Evolutionary conservation across 2,329 filamentous ascomycete genomes (phyloP).

Genomic region (Colletotrichum orbiculare): DNA sequence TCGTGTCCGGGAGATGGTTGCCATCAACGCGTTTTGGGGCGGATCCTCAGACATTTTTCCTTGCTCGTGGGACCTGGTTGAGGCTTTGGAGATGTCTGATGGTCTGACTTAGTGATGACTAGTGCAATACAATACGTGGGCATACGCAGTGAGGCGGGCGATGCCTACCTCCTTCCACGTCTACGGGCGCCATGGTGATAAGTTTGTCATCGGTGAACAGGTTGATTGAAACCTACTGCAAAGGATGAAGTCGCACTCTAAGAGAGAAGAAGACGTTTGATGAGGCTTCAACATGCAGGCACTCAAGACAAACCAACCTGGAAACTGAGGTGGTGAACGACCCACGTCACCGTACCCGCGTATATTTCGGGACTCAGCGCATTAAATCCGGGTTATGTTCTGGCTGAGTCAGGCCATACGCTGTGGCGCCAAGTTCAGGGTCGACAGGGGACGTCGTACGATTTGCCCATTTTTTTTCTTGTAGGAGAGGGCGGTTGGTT

Average conservation of each 20-base stretch:
- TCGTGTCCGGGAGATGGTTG: constrained; percentile 27
- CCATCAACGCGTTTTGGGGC: constrained; percentile 24
- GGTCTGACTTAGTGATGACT: neutral
- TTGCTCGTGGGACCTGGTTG: constrained; percentile 1
- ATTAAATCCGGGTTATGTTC: constrained; percentile 3
- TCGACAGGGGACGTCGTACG: constrained; percentile 26
- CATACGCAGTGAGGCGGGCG: too few species aligned
- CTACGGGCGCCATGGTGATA: constrained; percentile 10
- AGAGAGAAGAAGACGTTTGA: neutral
- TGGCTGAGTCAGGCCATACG: constrained; percentile 18
- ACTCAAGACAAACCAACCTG: too few species aligned
- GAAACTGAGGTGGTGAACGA: neutral
- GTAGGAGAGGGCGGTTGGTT: neutral
- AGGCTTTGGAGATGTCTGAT: constrained; percentile 17
- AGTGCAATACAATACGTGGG: neutral
- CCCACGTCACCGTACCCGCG: constrained; percentile 24
- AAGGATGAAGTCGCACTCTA: neutral
- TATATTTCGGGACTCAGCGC: constrained; percentile 4
- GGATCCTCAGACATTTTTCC: constrained; percentile 15
- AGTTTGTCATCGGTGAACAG: neutral
- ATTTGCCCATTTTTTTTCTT: neutral
- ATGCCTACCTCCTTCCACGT: constrained; percentile 27
- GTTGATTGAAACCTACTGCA: neutral
- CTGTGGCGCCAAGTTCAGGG: constrained; percentile 4
- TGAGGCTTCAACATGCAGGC: neutral